Base-by-base conservation (phyloP, 192 early-diverging fungal genomes). In the Entophlyctis luteolus region DNA sequence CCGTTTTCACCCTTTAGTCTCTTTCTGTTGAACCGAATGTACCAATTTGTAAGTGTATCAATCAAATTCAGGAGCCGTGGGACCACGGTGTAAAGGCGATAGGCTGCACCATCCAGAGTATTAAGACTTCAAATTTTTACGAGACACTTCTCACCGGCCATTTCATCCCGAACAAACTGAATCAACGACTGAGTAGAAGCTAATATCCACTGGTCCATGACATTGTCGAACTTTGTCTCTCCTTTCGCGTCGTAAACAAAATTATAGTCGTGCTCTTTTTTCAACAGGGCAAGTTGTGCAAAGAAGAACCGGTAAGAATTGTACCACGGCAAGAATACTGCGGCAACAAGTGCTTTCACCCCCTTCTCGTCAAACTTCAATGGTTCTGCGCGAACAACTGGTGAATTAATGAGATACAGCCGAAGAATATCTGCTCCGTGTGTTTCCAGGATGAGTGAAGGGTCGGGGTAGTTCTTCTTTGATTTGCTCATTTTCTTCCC, bases 401-500 rank as follows among this genome's bases (percentile, higher is more conserved):
- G 95, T 36, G 96, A 99, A 76, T 93, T 97, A 82, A 99, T 94
- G 60, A 98, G 74, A 75, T 98, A 99, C 55, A 99, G 79, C 49
- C 81, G 86, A 54, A 99, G 82, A 37, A 92, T 87, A 76, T 99
- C 97, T 48, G 95, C 94, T 67, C 97, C 97, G 79, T 92, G 94
- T 49, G 82, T 76, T 65, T 96, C 73, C 62, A 99, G 79, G 50
- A 99, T 79, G 31, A 83, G 49, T 60, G 56, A 85, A 32, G 95
- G 95, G 62, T 96, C 93, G 10, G 97, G 94, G 75, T 99, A 99
- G 84, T 99, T 99, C 87, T 98, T 93, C 45, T 95, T 82, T 55
- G 91, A 84, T 85, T 99, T 99, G 72, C 87, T 90, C 97, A 99
- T 99, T 82, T 99, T 99, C 79, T 97, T 97, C 71, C 97, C 97